Evolutionary conservation across 495 filamentous ascomycete genomes (phyloP).

Genomic region (Neurospora cerealis): DNA sequence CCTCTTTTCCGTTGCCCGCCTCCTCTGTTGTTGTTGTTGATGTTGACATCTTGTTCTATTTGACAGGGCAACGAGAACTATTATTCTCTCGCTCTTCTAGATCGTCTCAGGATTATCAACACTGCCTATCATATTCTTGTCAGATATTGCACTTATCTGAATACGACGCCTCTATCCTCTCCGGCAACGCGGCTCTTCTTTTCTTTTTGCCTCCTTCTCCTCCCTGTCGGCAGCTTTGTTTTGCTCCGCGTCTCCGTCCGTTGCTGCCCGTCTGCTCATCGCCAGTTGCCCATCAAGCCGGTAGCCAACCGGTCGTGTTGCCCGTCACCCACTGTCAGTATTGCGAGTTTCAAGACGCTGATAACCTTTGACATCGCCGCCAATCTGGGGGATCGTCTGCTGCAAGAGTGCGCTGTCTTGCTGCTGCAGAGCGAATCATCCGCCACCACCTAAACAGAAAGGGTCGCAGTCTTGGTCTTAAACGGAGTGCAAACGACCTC

Average conservation of each 20-base stretch:
- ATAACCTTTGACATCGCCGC: not conserved
- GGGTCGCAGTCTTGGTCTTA: slow-evolving; percentile 1
- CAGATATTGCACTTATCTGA: not conserved
- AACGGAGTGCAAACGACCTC: not conserved
- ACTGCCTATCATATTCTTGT: not conserved
- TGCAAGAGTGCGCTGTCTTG: not conserved
- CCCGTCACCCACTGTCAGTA: not conserved
- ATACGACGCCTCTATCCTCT: not conserved
- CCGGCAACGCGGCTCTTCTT: not conserved
- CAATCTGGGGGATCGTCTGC: not conserved
- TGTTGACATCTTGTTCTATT: not conserved
- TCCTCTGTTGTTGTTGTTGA: not conserved
- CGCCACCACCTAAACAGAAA: slow-evolving; percentile 7
- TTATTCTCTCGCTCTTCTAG: not conserved
- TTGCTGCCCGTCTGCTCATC: slow-evolving; percentile 1
- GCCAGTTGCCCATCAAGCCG: not conserved
- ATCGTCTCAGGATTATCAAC: not conserved
- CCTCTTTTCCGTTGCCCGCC: not conserved
- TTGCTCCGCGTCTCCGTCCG: slow-evolving; percentile 1
- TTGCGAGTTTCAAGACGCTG: not conserved
- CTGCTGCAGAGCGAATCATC: slow-evolving; percentile 13
- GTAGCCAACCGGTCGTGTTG: not conserved
- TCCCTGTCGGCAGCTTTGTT: not conserved
- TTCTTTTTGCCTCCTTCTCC: not conserved
- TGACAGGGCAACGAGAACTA: not conserved